Base-by-base conservation (phyloP, 2,329 filamentous ascomycete genomes). In the Cladosporium cucumerinum region DNA sequence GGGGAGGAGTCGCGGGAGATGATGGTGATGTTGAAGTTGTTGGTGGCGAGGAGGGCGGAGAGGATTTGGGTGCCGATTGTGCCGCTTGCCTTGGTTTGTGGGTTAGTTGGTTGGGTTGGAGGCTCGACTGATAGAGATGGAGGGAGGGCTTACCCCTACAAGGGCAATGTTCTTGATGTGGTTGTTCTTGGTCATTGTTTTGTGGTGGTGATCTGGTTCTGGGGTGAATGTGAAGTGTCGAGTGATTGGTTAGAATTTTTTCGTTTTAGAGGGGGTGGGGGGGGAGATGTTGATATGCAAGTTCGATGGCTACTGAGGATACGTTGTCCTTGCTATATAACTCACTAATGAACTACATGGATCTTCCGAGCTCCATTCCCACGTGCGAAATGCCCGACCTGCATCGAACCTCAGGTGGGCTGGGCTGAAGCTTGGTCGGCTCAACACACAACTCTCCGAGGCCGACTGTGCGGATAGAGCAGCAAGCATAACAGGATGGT, bases 101-200 rank as follows among this genome's bases (percentile, higher is more conserved):
- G 11, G 28, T 57, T 18, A 57, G 32, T 26, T 18, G 2, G 14
- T 39, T 25, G 18, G 1, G 54, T 3, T 7, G 21, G 11, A 26
- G 25, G 4, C 26, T 1, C 36, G 10, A 16, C n/a, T 12, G 28
- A 30, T 64, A 62, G 36, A 18, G 28, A 16, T 1, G 23, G 11
- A 23, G 26, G n/a, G 34, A 25, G 4, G 18, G 60, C 66, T 25
- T 63, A 66, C 77, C 39, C 78, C 78, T 43, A 79, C 74, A 32
- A 80, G 73, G 25, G 78, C 78, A 34, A 79, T 69, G 23, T 73
- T 78, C 32, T 74, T 68, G 49, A 80, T 67, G 46, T 70, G 68
- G 57, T 74, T 61, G 25, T 49, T 39, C 12, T 25, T 14, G 28
- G 48, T 16, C 30, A 58, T 58, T 23, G n/a, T 58, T 28, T 58